Conservation (phyloP, 352 stramenopile genomes). For the Globisporangium parvum region DNA sequence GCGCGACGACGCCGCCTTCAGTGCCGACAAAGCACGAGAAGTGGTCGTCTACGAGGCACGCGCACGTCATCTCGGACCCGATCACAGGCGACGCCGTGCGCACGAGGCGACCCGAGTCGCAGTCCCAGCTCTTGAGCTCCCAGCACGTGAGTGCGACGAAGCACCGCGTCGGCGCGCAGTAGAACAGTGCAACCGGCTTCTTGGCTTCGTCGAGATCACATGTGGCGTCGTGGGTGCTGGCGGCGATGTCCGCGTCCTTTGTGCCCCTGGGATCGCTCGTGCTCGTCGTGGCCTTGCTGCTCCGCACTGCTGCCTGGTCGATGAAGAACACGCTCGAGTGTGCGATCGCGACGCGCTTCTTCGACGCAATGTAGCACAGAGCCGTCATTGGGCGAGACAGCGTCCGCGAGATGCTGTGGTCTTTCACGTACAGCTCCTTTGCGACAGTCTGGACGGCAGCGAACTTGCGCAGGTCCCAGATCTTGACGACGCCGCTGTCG, state of each 20-base stretch:
- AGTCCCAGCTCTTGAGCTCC: constrained; percentile 25
- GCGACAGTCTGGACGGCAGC: constrained; percentile 30
- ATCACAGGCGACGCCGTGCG: constrained; percentile 18
- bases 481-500: constrained; percentile 42
- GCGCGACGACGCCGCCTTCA: constrained; percentile 29
- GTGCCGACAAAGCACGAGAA: constrained; percentile 41
- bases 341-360: constrained; percentile 35
- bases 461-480: constrained; percentile 52
- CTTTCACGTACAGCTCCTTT: constrained; percentile 27
- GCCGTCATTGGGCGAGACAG: constrained; percentile 17
- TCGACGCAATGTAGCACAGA: constrained; percentile 25
- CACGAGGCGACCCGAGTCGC: constrained; percentile 16
- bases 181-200: constrained; percentile 30
- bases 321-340: constrained; percentile 55
- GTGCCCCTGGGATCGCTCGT: neutral
- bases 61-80: constrained; percentile 25
- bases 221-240: neutral
- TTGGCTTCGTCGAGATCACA: constrained; percentile 19
- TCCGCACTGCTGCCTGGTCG: constrained; percentile 17
- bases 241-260: neutral
- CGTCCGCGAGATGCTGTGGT: constrained; percentile 8
- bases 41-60: constrained; percentile 24
- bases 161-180: constrained; percentile 17
- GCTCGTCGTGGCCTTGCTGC: neutral
- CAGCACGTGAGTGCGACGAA: constrained; percentile 29